These are phyloP conservation scores for Colletotrichum aenigma DNA, from an alignment of 2,329 filamentous ascomycete genomes.

Conservation along the genomic window DNA sequence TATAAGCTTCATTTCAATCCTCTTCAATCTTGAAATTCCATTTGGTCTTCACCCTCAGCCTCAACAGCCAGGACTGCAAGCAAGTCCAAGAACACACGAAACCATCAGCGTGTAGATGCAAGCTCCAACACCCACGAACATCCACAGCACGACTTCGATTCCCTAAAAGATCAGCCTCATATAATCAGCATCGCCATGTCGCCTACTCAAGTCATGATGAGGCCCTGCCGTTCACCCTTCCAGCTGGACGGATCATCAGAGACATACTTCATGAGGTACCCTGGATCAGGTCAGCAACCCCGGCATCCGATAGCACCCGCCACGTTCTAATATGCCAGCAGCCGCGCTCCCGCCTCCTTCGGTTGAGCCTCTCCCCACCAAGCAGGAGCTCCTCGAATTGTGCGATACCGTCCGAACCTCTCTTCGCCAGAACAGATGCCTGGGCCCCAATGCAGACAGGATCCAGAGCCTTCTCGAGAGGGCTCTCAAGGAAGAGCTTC, in stretches of 20 bases:
- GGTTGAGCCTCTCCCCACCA: background rate
- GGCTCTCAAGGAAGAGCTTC: slow-evolving; percentile 41
- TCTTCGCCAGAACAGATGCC: slow-evolving; percentile 32
- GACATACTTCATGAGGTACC: slow-evolving; percentile 9
- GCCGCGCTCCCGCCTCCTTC: background rate
- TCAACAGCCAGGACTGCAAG: background rate
- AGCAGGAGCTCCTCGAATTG: slow-evolving; percentile 36
- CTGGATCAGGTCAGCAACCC: slow-evolving; percentile 9
- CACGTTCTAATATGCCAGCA: background rate
- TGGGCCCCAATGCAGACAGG: slow-evolving; percentile 36
- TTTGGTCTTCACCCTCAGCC: background rate
- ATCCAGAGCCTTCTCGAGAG: slow-evolving; percentile 44
- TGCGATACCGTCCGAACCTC: slow-evolving; percentile 45
- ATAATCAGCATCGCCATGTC: background rate
- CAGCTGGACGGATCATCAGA: slow-evolving; percentile 10
- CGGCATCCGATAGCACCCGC: background rate
- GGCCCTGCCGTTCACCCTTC: background rate
- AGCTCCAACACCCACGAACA: background rate
- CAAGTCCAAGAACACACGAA: background rate
- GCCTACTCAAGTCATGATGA: slow-evolving; percentile 9
- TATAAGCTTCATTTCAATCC: background rate
- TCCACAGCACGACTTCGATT: background rate
- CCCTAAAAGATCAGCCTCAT: background rate
- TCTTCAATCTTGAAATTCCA: background rate
- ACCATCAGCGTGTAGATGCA: background rate